Base-by-base conservation (phyloP, 148 eudicot species). In the Persicaria maculosa region DNA sequence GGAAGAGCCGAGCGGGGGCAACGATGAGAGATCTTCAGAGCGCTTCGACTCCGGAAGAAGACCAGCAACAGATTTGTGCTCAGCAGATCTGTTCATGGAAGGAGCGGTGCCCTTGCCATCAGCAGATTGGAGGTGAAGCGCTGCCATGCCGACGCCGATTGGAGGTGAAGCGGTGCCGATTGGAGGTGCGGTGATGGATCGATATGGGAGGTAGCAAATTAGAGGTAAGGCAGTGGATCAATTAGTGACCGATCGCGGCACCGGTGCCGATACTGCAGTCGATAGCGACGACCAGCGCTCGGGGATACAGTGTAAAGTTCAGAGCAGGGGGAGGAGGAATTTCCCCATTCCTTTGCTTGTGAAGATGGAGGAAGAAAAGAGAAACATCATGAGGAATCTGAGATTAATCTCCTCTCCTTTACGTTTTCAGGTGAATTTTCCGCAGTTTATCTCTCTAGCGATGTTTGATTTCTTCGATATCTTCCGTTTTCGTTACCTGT, bases 191-290 rank as follows among this genome's bases (percentile, higher is more conserved):
- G n/a, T n/a, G n/a, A n/a, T n/a, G n/a, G n/a, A n/a, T n/a, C n/a
- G n/a, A n/a, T n/a, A n/a, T n/a, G n/a, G n/a, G n/a, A n/a, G n/a
- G n/a, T n/a, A n/a, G n/a, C n/a, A n/a, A n/a, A n/a, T n/a, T n/a
- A n/a, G n/a, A n/a, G n/a, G n/a, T n/a, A n/a, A n/a, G n/a, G n/a
- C n/a, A n/a, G n/a, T n/a, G n/a, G n/a, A 81, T 69, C 85, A 76
- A 72, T 76, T 94, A 76, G 50, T 91, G 82, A 79, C 88, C 0
- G 57, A 81, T 61, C 68, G 16, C 72, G 72, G 50, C 4, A 9
- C 20, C 47, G 5, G 16, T 16, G 72, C 36, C 4, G 84, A 72
- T 72, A 44, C 69, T n/a, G 75, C 75, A 19, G 58, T 68, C n/a
- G 62, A 15, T 11, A 36, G 9, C 12, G 72, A 19, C 40, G 50